Base-by-base conservation (phyloP, 2,329 filamentous ascomycete genomes). In the Ceratocystis smalleyi region DNA sequence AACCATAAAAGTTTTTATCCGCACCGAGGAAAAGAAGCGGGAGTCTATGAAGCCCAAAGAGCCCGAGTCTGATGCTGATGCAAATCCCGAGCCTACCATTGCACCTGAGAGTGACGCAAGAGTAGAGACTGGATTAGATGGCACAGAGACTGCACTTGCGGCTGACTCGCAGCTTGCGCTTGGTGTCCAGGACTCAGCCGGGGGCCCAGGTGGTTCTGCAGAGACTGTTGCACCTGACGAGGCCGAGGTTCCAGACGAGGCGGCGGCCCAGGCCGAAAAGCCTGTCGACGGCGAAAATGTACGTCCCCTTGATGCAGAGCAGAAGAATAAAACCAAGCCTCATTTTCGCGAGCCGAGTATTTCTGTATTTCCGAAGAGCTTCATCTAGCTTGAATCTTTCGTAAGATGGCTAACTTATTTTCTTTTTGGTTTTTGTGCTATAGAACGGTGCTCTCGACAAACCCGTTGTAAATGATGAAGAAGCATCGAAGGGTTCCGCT, bases 21-120 rank as follows among this genome's bases (percentile, higher is more conserved):
- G 91, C 70, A 95, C 87, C 0, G 88, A 91, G 69, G 88, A 95
- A 74, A 95, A 95, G 79, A 95, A 95, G 75, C 83, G 88, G 67
- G 87, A 91, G 70, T 82, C 83, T 61, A 79, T 78, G 54, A 79
- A 82, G 55, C 75, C 78, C 0, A 83, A 81, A 68, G 76, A 81
- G 65, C 67, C 71, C 3, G 67, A 67, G 61, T 60, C 63, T 5
- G 63, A 27, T 12, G 15, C n/a, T 17, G 49, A 62, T 35, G 30
- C 62, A 5, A 62, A 60, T 17, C 5, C 43, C n/a, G 61, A 66
- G 2, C 69, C 70, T 32, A 66, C 69, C 4, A 69, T 68, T 3
- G 17, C 69, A 27, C 59, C 62, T 24, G 70, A 71, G 43, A 61
- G 67, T n/a, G 59, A 22, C 5, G 12, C 59, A 6, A 47, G 61